A percentile compares a stretch with the other conserved stretches of the same genome.
Conservation (phyloP, 306 rosid genomes). For the Trifolium pratense region DNA sequence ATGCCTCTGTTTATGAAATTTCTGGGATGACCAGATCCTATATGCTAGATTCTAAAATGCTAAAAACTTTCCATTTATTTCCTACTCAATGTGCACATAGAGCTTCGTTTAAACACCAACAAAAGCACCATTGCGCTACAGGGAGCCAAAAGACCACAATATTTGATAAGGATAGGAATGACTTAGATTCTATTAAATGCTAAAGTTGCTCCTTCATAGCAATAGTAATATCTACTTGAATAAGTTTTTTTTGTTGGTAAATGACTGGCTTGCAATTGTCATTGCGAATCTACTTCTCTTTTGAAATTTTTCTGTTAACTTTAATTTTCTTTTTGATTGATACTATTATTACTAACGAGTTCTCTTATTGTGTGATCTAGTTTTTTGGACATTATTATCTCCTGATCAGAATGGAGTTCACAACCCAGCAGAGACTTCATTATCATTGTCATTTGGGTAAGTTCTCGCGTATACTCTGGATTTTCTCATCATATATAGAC, state of each 20-base stretch:
- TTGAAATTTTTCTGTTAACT: neutral
- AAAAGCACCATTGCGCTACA: neutral
- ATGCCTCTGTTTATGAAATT: conserved; percentile 10
- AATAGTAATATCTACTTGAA: neutral
- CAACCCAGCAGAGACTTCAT: conserved; percentile 71
- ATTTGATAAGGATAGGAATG: conserved; percentile 6
- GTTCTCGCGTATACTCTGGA: conserved; percentile 8
- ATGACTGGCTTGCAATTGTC: neutral
- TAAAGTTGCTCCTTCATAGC: conserved; percentile 7
- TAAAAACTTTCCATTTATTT: neutral
- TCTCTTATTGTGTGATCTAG: conserved; percentile 50
- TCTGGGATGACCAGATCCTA: neutral
- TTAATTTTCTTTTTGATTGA: conserved; percentile 15
- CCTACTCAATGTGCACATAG: neutral
- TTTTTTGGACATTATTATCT: conserved; percentile 70
- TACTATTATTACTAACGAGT: conserved; percentile 15
- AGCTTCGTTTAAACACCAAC: neutral
- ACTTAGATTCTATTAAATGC: neutral
- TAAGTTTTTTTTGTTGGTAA: neutral
- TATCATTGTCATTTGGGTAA: conserved; percentile 79
- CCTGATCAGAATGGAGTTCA: conserved; percentile 69
- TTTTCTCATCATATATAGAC: conserved; percentile 9
- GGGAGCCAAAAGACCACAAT: conserved; percentile 5
- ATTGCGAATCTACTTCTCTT: conserved; percentile 5
- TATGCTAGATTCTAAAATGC: conserved; percentile 7